Base-by-base conservation (phyloP, 2,329 filamentous ascomycete species). In the Pestalotiopsis sp. region DNA sequence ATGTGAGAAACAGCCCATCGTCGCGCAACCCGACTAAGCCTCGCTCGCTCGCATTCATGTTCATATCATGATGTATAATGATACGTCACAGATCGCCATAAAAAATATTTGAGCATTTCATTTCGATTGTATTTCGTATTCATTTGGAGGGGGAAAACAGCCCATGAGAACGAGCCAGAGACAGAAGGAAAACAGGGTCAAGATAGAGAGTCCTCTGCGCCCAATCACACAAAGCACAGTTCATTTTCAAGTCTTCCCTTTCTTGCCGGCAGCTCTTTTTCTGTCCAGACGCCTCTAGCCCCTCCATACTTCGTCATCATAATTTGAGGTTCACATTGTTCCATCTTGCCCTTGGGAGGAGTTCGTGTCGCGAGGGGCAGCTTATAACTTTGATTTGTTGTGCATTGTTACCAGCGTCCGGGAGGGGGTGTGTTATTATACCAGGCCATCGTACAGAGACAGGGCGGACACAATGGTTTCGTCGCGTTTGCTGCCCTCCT, bases 401-500 rank as follows among this genome's bases (percentile, higher is more conserved):
- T 13, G 9, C 17, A 20, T 52, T 52, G 9, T n/a, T 20, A 52
- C 20, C 20, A 52, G 45, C 45, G 17, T 36, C 25, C 57, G 4
- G 57, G 57, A 13, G 13, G 20, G 20, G 13, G 27, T 17, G 27
- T 41, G n/a, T 40, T 25, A 64, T 76, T 77, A 98, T 79, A 99
- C 96, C 77, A 99, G 84, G 27, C 96, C 96, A 79, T 99, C 96
- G 78, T 99, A 99, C 73, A 99, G 87, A 68, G 95, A 98, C 78
- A 99, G 86, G 41, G 96, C 96, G 67, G 95, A 98, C 69, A 99
- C 96, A 78, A 99, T 99, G 11, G 96, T 99, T 85, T 98, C 95
- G 82, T 99, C 96, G 70, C 95, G 93, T 86, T 98, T 98, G 85
- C 94, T 97, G 74, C 96, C 96, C 84, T 99, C 96, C 84, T 98